Evolutionary conservation across 2,329 filamentous ascomycete species (phyloP).

Genomic region (Emericellopsis cladophorae): DNA sequence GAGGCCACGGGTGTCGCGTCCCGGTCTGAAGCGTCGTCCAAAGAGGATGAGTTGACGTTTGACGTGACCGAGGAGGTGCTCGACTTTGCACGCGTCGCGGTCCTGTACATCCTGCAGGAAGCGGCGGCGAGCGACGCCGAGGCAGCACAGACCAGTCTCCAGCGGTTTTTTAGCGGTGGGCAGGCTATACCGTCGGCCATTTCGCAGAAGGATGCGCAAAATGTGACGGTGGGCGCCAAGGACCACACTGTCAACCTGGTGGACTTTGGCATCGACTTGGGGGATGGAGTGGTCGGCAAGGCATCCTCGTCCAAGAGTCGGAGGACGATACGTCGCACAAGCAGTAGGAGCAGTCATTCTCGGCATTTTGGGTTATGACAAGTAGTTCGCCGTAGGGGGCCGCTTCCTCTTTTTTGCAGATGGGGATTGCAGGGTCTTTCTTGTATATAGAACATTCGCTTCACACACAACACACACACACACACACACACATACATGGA

Average conservation of each 20-base stretch:
- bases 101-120: constrained; percentile 50
- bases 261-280: constrained; percentile 27
- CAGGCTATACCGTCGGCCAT: constrained; percentile 17
- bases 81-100: constrained; percentile 50
- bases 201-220: constrained; percentile 19
- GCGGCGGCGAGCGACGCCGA: constrained; percentile 35
- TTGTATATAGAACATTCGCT: too few relatives aligned
- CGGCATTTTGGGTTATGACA: too few relatives aligned
- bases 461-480: too few relatives aligned
- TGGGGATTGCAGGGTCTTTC: too few relatives aligned
- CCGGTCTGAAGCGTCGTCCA: neutral
- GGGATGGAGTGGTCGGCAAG: constrained; percentile 14
- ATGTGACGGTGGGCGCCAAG: constrained; percentile 26
- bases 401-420: too few relatives aligned
- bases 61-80: constrained; percentile 35
- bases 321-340: neutral
- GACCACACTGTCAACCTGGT: constrained; percentile 36
- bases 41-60: neutral
- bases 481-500: too few relatives aligned
- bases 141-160: constrained; percentile 38
- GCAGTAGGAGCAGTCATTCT: too few relatives aligned
- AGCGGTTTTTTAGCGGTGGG: constrained; percentile 36
- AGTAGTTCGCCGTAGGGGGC: too few relatives aligned
- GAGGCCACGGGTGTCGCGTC: neutral
- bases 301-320: constrained; percentile 1